Evolutionary conservation across 2,329 filamentous ascomycete genomes (phyloP).

Genomic region (Penicillium concentricum): DNA sequence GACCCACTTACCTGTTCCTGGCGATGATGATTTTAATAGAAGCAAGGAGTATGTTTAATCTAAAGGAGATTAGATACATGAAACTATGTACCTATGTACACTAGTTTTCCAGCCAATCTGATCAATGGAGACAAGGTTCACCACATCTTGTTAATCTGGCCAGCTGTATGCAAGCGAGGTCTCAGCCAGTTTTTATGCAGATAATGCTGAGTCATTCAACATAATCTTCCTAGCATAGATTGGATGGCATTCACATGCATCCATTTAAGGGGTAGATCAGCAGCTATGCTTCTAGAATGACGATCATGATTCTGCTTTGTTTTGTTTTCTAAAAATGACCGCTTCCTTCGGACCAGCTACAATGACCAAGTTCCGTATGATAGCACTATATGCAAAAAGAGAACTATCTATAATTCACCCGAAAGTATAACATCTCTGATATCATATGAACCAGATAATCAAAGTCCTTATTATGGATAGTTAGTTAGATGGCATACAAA

Average conservation of each 20-base stretch:
- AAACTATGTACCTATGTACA: not conserved
- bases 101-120: not conserved
- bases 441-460: not conserved
- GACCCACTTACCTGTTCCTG: conserved; percentile 23
- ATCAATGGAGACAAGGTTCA: not conserved
- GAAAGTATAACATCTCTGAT: not conserved
- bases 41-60: not conserved
- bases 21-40: not conserved
- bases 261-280: not conserved
- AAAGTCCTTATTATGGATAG: not conserved
- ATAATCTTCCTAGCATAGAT: not conserved
- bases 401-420: no score
- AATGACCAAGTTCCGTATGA: no score
- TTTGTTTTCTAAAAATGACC: not conserved
- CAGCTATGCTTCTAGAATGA: not conserved
- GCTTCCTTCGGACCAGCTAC: not conserved
- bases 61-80: not conserved
- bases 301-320: not conserved
- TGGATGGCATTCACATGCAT: not conserved
- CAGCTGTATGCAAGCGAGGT: not conserved
- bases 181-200: not conserved
- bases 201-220: not conserved
- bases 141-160: not conserved
- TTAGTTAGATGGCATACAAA: no score
- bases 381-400: not conserved